Percentiles rank a stretch among this genome's conserved stretches.
These are phyloP conservation scores for Auriscalpium vulgare DNA, from an alignment of 768 basidiomycete species.

Conservation along the genomic window DNA sequence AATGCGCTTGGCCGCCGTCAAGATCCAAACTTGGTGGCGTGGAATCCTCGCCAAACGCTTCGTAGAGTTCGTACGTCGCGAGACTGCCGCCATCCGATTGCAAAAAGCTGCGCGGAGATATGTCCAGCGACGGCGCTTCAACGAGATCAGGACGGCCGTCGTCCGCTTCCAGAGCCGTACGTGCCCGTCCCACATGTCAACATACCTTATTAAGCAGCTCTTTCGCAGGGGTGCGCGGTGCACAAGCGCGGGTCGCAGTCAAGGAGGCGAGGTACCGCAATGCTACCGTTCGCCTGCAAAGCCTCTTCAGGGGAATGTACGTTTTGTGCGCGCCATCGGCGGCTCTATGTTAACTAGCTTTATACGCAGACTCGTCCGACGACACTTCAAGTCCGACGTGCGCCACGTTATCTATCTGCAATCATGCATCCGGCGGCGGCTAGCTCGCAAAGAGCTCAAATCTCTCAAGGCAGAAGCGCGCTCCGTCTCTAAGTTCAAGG, in stretches of 20 bases:
- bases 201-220: conserved; percentile 4
- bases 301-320: conserved; percentile 82
- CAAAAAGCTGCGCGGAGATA: conserved; percentile 69
- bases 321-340: conserved; percentile 25
- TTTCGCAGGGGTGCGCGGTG: conserved; percentile 62
- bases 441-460: conserved; percentile 82
- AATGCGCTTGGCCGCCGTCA: conserved; percentile 67
- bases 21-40: conserved; percentile 92
- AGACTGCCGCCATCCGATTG: conserved; percentile 67
- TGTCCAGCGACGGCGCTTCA: conserved; percentile 65
- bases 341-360: neutral
- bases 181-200: conserved; percentile 26
- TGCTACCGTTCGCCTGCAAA: conserved; percentile 73
- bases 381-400: conserved; percentile 50
- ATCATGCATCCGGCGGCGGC: conserved; percentile 83
- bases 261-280: conserved; percentile 43
- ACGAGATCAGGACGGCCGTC: conserved; percentile 52
- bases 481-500: conserved; percentile 96
- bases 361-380: conserved; percentile 42
- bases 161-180: conserved; percentile 78
- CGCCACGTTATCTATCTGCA: conserved; percentile 77
- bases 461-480: conserved; percentile 84
- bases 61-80: conserved; percentile 61
- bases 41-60: conserved; percentile 70
- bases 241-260: conserved; percentile 56